Evolutionary conservation across 495 filamentous ascomycete species (phyloP), one percentile per base, ranked within the genome.

Genomic region (Aspergillus sclerotiicarbonarius): DNA sequence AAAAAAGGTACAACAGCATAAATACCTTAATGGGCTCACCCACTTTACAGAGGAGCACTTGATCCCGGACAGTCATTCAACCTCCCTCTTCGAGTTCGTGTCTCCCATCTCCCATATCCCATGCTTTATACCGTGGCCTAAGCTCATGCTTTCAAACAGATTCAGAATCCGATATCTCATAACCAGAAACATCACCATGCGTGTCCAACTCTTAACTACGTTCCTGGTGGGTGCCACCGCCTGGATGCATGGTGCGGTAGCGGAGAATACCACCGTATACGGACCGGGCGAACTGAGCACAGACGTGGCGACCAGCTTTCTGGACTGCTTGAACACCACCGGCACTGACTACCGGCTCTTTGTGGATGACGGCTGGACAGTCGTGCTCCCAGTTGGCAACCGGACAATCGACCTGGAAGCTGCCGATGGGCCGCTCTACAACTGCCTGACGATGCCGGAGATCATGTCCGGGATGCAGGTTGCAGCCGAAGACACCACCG

Each of bases 361-460:
- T 6, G 41, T 45, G 1, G 41, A 45, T 19, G 9, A n/a, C 41
- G 41, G 41, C n/a, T n/a, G n/a, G 7, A 45, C 41, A 0, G 41
- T 45, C 9, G 41, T 45, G 7, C 41, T 45, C 15, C 41, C 41
- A 2, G n/a, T 19, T 6, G 41, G 41, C n/a, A 45, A 45, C 41
- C 41, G 19, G 6, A 45, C 41, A 6, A 45, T 45, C 41, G 15
- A 8, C 4, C 41, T 45, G 6, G 41, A 45, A n/a, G 41, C n/a
- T 16, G 15, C 41, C 0, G 41, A 45, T 6, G 19, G 9, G 7
- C 6, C n/a, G 41, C 41, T 45, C 9, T 45, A 45, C 41, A 19
- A 45, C 41, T 45, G 41, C 41, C 41, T 45, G 41, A 45, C 41
- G 2, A 45, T 45, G n/a, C 6, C 41, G n/a, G 41, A 45, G 41